Percentiles rank a stretch among this genome's conserved stretches.
Conservation (phyloP, 306 rosid genomes). For the Quercus wislizeni region DNA sequence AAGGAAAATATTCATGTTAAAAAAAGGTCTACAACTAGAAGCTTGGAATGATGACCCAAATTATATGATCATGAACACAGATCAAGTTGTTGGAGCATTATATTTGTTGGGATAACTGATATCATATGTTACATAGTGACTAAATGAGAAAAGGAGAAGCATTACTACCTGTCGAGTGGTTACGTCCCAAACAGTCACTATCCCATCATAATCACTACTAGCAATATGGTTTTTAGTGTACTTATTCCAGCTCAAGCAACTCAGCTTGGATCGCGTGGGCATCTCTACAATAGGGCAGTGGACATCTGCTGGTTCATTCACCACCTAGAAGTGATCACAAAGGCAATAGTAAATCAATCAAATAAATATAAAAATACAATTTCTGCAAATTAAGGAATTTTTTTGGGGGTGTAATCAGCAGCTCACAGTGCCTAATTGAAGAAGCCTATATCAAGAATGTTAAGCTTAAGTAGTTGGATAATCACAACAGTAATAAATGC, state of each 20-base stretch:
- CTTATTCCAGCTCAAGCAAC: constrained; percentile 99
- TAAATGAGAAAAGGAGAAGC: not conserved
- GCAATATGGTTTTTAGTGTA: constrained; percentile 86
- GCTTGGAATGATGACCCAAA: not conserved
- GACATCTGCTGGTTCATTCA: constrained; percentile 81
- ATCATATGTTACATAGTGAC: not conserved
- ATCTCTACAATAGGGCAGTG: constrained; percentile 93
- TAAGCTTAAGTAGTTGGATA: not conserved
- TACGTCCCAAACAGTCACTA: constrained; percentile 96
- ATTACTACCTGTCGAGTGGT: constrained; percentile 74
- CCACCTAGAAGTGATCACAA: constrained; percentile 55
- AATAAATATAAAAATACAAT: not conserved
- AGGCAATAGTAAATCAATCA: constrained; percentile 3
- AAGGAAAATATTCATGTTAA: constrained; percentile 12
- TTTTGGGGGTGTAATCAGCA: no score
- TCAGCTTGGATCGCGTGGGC: constrained; percentile 92
- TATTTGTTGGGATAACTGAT: not conserved
- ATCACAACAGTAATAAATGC: no score
- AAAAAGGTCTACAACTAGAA: not conserved
- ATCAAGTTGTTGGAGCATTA: not conserved
- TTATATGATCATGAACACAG: not conserved
- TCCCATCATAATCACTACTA: constrained; percentile 97
- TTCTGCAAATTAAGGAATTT: no score
- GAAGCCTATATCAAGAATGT: not conserved
- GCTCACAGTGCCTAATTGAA: not conserved